Evolutionary conservation across 2,329 filamentous ascomycete genomes (phyloP), one percentile per base, ranked within the genome.

Genomic region (Pezicula rhizophila): DNA sequence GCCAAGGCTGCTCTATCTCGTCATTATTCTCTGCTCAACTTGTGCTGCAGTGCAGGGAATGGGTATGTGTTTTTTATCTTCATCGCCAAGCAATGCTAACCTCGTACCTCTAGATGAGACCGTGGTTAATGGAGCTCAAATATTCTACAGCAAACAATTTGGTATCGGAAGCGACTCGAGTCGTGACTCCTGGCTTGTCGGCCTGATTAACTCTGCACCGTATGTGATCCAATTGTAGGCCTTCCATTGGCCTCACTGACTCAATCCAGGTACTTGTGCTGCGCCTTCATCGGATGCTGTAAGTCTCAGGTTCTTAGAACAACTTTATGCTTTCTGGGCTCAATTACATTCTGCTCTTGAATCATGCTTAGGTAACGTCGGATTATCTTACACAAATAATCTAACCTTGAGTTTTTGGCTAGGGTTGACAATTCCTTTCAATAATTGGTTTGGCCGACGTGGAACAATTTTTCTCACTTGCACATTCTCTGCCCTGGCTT

Each of bases 391-490:
- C 4, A 23, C 23, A 23, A 7, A 23, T 23, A 23, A 23, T 4
- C 23, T 23, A 23, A 23, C 23, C 6, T 4, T 5, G 23, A 23
- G 23, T 7, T 23, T 23, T 23, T 23, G 23, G 23, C 23, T 23
- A 23, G 23, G 23, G 85, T 70, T 85, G 42, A 88, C 84, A 0
- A 80, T 83, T 34, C 85, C 86, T 1, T 76, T 89, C 65, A 89
- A 89, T 66, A 78, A 81, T 48, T 70, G 62, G 52, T 84, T 89
- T 53, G 87, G 86, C 11, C 79, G 85, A 43, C 76, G 84, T 2
- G 85, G 86, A 10, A 87, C 83, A 2, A 82, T 88, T 43, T 87
- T 87, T 62, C 70, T 87, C 33, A 79, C 82, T 6, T 87, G 84
- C 56, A 66, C 78, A 26, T 73, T 88, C 55, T 82, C 82, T 0